Evolutionary conservation across 2,329 filamentous ascomycete species (phyloP), one percentile per base, ranked within the genome.

Genomic region (Coniella lustricola): DNA sequence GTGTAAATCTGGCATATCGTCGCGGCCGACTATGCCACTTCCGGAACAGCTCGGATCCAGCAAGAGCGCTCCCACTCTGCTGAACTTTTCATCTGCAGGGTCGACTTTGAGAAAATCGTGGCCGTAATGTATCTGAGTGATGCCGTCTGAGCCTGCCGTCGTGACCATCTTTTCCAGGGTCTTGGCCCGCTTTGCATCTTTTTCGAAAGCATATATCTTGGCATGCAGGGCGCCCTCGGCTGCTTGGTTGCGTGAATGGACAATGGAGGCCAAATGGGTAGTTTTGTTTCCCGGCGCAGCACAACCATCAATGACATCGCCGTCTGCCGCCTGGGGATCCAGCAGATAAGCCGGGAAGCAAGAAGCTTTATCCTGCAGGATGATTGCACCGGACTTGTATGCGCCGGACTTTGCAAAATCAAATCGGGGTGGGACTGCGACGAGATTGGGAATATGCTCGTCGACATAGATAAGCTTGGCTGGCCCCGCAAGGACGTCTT

Each of bases 271-370:
- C 40, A 95, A 69, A 64, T 97, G 93, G 7, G 91, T 97, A 1
- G 93, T 97, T 68, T 98, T 98, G 66, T 98, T 98, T 5, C 93
- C 93, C 1, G 93, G 93, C 1, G 93, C 93, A 0, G 93, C 88
- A 63, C 91, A 97, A 0, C 87, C 87, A 65, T 98, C 93, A n/a
- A 97, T 79, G 8, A 94, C 72, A 59, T 93, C 82, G 20, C 88
- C 88, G 55, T 84, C 79, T 49, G 78, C 72, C 8, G 79, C 69
- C 0, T 69, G 69, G 0, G 85, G 81, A 44, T 95, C 75, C 0
- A 98, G 72, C 3, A 98, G 72, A 62, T 93, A 93, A 1, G 91
- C 93, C 0, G 93, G 93, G 60, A 98, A 96, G 62, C 93, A 98
- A 1, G 90, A 96, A 0, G 93, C 91, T 66, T 96, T 97, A 61